phyloP scores from a whole-genome alignment of 345 rosid species.

The Gossypium arboreum region DNA sequence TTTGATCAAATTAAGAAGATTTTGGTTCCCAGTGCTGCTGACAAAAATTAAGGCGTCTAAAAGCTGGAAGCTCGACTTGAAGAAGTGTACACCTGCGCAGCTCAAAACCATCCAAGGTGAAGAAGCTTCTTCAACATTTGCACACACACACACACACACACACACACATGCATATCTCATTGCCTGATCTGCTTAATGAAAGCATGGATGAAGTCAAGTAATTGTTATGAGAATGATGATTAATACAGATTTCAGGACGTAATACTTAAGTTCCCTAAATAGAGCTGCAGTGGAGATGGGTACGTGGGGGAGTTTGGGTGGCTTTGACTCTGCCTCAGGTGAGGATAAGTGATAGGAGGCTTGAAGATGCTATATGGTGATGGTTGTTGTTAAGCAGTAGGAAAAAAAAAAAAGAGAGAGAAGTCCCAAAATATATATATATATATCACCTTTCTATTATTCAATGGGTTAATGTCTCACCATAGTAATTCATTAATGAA shows the following conservation, averaged over 20 bases:
- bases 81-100: conserved; percentile 53
- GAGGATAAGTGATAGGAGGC: too few relatives aligned
- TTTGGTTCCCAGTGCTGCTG: conserved; percentile 70
- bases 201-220: neutral
- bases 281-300: conserved; percentile 18
- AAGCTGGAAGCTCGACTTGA: conserved; percentile 62
- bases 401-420: too few relatives aligned
- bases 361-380: too few relatives aligned
- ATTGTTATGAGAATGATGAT: neutral
- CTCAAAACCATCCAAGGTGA: conserved; percentile 66
- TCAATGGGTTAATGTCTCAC: too few relatives aligned
- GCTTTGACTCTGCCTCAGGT: too few relatives aligned
- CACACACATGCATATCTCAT: neutral
- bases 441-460: too few relatives aligned
- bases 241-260: conserved; percentile 52
- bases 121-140: neutral
- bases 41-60: conserved; percentile 59
- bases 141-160: too few relatives aligned
- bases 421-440: too few relatives aligned
- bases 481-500: too few relatives aligned
- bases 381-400: too few relatives aligned
- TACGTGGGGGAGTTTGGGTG: too few relatives aligned
- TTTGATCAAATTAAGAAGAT: conserved; percentile 60
- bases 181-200: neutral
- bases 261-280: conserved; percentile 48